Conservation (phyloP, 768 basidiomycete species). For the Mycena maculata region DNA sequence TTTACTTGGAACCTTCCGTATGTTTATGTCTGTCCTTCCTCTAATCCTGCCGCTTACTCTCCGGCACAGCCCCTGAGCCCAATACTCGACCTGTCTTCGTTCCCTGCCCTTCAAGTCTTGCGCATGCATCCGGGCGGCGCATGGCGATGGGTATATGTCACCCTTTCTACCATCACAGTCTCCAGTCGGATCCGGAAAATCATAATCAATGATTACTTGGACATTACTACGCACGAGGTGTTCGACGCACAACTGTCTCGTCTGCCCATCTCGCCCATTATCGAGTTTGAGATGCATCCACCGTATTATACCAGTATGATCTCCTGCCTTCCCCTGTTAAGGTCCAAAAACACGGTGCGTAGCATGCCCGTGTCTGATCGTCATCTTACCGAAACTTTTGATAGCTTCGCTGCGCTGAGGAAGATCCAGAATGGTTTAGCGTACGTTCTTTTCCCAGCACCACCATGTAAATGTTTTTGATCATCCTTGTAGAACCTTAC, state of each 20-base stretch:
- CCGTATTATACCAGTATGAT: slow-evolving; percentile 11
- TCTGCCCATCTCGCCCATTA: slow-evolving; percentile 7
- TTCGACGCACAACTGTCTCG: slow-evolving; percentile 9
- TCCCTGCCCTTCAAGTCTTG: slow-evolving; percentile 10
- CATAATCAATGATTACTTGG: slow-evolving; percentile 10
- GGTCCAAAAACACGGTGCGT: slow-evolving; percentile 12
- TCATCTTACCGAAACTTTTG: slow-evolving; percentile 11
- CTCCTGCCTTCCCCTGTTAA: slow-evolving; percentile 5
- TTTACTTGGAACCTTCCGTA: slow-evolving; percentile 1
- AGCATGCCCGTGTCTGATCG: not conserved
- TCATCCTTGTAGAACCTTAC: slow-evolving; percentile 10
- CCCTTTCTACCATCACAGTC: slow-evolving; percentile 8
- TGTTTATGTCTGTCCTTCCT: slow-evolving; percentile 10
- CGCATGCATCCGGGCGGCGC: slow-evolving; percentile 5
- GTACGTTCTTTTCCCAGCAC: slow-evolving; percentile 9
- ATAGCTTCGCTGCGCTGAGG: slow-evolving; percentile 9
- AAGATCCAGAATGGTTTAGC: slow-evolving; percentile 10
- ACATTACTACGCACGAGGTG: slow-evolving; percentile 10
- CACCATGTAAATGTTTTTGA: slow-evolving; percentile 8
- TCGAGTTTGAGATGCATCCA: slow-evolving; percentile 12
- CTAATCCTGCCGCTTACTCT: slow-evolving; percentile 3
- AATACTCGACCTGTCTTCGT: slow-evolving; percentile 10
- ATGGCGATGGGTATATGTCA: slow-evolving; percentile 1
- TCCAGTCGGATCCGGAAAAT: slow-evolving; percentile 12
- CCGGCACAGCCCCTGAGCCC: not conserved